Evolutionary conservation across 129 eudicot genomes (phyloP), one percentile per base, ranked within the genome.

Genomic region (Oenanthe sinensis): DNA sequence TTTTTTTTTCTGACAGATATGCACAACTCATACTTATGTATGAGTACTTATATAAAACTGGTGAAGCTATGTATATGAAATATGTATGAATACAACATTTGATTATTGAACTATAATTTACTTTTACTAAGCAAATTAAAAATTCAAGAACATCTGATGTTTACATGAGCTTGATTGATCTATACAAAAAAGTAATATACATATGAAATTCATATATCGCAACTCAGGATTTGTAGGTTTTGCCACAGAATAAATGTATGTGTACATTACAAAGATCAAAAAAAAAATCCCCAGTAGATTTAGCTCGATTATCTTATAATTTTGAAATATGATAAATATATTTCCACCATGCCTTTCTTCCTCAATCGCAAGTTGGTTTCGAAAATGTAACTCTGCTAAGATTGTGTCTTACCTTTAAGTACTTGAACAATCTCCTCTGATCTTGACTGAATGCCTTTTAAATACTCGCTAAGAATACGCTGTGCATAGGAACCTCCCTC

Each of bases 401-500:
- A 36, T 48, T 79, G 82, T 10, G 84, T 80, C 49, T 83, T 85
- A 39, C 94, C 94, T 79, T 87, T 80, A 46, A 93, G 98, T 48
- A 84, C 83, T 62, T 71, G 75, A 74, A 82, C 84, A 65, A 88
- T 79, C 71, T 91, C 96, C 78, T 88, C 94, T 39, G 88, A 87
- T 87, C 98, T 91, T 52, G 92, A 84, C 45, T 91, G 94, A 40
- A 95, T 89, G 81, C 97, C 98, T 83, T 88, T 91, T 24, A 95
- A 85, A 77, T 88, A 95, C 85, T 95, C 98, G 7, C 83, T 80
- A 60, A 90, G 89, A 40, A 95, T 77, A 17, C 98, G 96, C 80
- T 95, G 98, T 86, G 92, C 91, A 81, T 95, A 95, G 24, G 98
- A 95, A 67, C 97, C 98, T 84, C 97, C 96, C 76, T 88, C 96